phyloP scores from a whole-genome alignment of 176 grass and related monocot species.

The Urochloa ruziziensis region DNA sequence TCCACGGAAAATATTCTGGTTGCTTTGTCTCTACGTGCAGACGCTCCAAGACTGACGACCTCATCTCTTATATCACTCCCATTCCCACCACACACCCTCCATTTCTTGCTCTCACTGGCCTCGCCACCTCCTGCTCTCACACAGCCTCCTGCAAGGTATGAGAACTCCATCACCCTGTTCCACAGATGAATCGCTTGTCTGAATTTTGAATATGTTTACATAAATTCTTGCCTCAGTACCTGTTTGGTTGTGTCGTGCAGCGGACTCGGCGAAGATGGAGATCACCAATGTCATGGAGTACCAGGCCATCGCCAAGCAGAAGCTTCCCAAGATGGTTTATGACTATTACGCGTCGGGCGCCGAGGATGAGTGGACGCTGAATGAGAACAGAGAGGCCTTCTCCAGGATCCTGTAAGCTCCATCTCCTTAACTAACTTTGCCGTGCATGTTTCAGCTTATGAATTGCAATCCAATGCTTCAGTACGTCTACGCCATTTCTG shows the following conservation, averaged over 20 bases:
- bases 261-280: slow-evolving; percentile 32
- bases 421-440: background rate
- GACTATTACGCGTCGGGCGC: slow-evolving; percentile 95
- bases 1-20: slow-evolving; percentile 21
- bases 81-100: slow-evolving; percentile 28
- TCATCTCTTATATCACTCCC: slow-evolving; percentile 51
- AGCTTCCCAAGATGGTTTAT: slow-evolving; percentile 82
- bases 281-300: slow-evolving; percentile 96
- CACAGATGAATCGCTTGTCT: background rate
- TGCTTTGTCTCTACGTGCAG: slow-evolving; percentile 37
- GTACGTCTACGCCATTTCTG: background rate
- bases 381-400: slow-evolving; percentile 93
- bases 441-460: background rate
- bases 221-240: too few relatives aligned
- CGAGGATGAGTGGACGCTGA: slow-evolving; percentile 93
- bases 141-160: slow-evolving; percentile 26
- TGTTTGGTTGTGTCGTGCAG: background rate
- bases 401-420: slow-evolving; percentile 74
- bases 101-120: slow-evolving; percentile 36
- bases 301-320: slow-evolving; percentile 86
- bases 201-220: too few relatives aligned
- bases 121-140: background rate
- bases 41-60: background rate
- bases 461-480: background rate
- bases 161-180: background rate